phyloP scores from a whole-genome alignment of 495 filamentous ascomycete species.

The Endocarpon pusillum region DNA sequence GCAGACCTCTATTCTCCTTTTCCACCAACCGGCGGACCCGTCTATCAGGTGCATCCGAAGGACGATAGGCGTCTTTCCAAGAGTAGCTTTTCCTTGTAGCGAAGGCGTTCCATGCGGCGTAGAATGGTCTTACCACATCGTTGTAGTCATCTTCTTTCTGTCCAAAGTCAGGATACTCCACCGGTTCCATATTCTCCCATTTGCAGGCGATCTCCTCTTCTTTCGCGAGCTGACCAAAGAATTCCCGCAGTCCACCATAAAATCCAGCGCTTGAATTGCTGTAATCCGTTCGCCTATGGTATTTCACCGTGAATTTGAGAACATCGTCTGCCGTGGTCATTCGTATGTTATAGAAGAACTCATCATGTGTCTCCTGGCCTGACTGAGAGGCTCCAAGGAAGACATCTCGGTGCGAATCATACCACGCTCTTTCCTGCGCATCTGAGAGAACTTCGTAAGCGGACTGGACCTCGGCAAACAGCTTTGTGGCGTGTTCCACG shows the following conservation, averaged over 20 bases:
- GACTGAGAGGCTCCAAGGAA: slow-evolving; percentile 52
- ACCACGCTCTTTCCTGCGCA: slow-evolving; percentile 91
- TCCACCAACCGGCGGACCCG: slow-evolving; percentile 73
- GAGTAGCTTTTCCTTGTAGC: slow-evolving; percentile 70
- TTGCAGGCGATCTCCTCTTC: slow-evolving; percentile 63
- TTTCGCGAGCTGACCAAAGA: slow-evolving; percentile 61
- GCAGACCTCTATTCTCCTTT: slow-evolving; percentile 79
- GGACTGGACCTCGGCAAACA: slow-evolving; percentile 80
- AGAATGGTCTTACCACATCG: slow-evolving; percentile 60
- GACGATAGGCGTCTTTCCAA: slow-evolving; percentile 73
- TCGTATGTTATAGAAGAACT: slow-evolving; percentile 44
- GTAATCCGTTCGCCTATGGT: slow-evolving; percentile 59
- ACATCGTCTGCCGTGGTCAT: slow-evolving; percentile 69
- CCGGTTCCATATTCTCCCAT: slow-evolving; percentile 39
- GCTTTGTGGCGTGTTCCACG: slow-evolving; percentile 59
- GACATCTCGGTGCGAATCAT: slow-evolving; percentile 79
- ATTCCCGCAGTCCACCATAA: slow-evolving; percentile 54
- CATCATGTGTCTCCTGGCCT: slow-evolving; percentile 11
- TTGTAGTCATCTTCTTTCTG: slow-evolving; percentile 48
- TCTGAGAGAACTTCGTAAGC: slow-evolving; percentile 94
- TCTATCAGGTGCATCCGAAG: slow-evolving; percentile 76
- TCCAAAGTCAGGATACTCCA: slow-evolving; percentile 71
- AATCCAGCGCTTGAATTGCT: slow-evolving; percentile 65
- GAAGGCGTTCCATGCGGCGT: slow-evolving; percentile 66
- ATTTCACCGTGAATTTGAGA: slow-evolving; percentile 51